A percentile compares a stretch with the other conserved stretches of the same genome.
phyloP scores from a whole-genome alignment of 352 stramenopile genomes.

The Pythium insidiosum region DNA sequence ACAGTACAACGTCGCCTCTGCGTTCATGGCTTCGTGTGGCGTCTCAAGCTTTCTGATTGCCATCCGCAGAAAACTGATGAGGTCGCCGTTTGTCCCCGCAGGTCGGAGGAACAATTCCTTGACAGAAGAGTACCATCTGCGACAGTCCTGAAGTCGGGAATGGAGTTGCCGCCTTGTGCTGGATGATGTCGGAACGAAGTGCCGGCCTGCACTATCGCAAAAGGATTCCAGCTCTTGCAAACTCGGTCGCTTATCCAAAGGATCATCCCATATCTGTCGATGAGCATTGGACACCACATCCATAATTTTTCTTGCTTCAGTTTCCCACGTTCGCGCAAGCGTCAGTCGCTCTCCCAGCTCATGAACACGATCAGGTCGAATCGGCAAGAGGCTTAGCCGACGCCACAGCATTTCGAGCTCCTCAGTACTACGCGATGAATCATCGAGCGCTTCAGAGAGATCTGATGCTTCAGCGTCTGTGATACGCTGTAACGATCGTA shows the following conservation, averaged over 20 bases:
- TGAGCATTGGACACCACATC: slow-evolving; percentile 7
- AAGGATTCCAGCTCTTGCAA: too few relatives aligned
- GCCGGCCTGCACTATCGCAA: too few relatives aligned
- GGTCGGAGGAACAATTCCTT: too few relatives aligned
- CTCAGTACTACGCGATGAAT: slow-evolving; percentile 19
- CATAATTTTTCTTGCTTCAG: slow-evolving; percentile 36
- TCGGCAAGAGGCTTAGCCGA: slow-evolving; percentile 19
- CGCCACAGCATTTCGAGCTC: slow-evolving; percentile 16
- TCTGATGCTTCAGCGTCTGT: slow-evolving; percentile 10
- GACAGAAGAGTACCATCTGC: too few relatives aligned
- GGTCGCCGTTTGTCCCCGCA: too few relatives aligned
- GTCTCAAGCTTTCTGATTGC: slow-evolving; percentile 25
- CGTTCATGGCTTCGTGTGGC: slow-evolving; percentile 3
- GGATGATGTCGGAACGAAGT: too few relatives aligned
- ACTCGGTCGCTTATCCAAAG: too few relatives aligned
- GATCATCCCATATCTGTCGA: too few relatives aligned
- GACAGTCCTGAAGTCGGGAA: too few relatives aligned
- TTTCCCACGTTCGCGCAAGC: slow-evolving; percentile 47
- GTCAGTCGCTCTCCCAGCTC: slow-evolving; percentile 45
- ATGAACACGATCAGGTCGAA: slow-evolving; percentile 26
- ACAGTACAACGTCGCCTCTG: slow-evolving; percentile 38
- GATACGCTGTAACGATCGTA: slow-evolving; percentile 9
- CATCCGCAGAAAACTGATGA: slow-evolving; percentile 46
- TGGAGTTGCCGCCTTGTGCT: too few relatives aligned
- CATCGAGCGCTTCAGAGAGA: slow-evolving; percentile 9